Evolutionary conservation across 2,329 filamentous ascomycete genomes (phyloP).

Genomic region (Colletotrichum euphorbiae): DNA sequence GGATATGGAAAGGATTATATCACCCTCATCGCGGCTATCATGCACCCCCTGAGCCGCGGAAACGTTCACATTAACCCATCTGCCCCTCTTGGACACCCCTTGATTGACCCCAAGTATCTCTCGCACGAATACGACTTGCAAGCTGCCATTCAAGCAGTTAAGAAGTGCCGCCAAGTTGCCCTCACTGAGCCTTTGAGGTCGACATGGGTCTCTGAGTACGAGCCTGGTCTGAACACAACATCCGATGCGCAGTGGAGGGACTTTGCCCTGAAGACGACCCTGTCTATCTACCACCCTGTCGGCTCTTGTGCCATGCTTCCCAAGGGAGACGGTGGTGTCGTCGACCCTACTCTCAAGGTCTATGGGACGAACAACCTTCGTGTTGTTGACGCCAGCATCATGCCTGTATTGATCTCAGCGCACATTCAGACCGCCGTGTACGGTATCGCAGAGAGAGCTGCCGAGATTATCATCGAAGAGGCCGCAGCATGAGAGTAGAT

Average conservation of each 20-base stretch:
- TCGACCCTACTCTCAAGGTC: slow-evolving; percentile 56
- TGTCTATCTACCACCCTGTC: slow-evolving; percentile 53
- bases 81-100: slow-evolving; percentile 46
- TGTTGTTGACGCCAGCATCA: slow-evolving; percentile 61
- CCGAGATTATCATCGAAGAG: slow-evolving; percentile 44
- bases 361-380: slow-evolving; percentile 61
- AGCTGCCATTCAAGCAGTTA: slow-evolving; percentile 47
- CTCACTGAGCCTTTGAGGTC: slow-evolving; percentile 46
- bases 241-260: slow-evolving; percentile 41
- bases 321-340: slow-evolving; percentile 57
- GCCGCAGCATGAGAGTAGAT: neutral
- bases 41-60: slow-evolving; percentile 48
- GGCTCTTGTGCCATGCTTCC: slow-evolving; percentile 62
- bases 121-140: slow-evolving; percentile 40
- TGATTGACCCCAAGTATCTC: slow-evolving; percentile 49
- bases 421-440: slow-evolving; percentile 65
- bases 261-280: slow-evolving; percentile 36
- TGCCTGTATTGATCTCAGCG: slow-evolving; percentile 60
- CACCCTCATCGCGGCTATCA: slow-evolving; percentile 44
- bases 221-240: slow-evolving; percentile 44
- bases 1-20: slow-evolving; percentile 48
- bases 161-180: slow-evolving; percentile 48
- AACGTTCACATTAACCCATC: slow-evolving; percentile 50
- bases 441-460: slow-evolving; percentile 62
- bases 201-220: slow-evolving; percentile 49